A percentile compares a stretch with the other conserved stretches of the same genome.
phyloP scores from a whole-genome alignment of 179 eudicot genomes.

The Pouteria campechiana region DNA sequence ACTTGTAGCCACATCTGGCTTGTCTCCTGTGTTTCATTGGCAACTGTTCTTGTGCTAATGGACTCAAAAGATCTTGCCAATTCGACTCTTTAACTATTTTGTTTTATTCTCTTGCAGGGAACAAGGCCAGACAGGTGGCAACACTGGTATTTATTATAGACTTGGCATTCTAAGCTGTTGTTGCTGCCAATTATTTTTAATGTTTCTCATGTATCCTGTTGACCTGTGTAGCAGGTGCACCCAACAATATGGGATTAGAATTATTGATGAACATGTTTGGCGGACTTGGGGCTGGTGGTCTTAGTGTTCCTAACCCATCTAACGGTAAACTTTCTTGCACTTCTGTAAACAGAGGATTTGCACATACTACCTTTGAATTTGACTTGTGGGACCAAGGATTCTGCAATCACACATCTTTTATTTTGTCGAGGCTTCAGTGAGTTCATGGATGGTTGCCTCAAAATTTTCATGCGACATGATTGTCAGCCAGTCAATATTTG shows the following conservation, averaged over 20 bases:
- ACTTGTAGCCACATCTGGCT: neutral
- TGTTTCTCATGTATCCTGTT: too few relatives aligned
- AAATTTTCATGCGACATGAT: too few relatives aligned
- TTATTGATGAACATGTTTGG: slow-evolving; percentile 94
- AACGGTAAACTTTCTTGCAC: slow-evolving; percentile 33
- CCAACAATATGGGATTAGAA: slow-evolving; percentile 61
- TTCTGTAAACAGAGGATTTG: too few relatives aligned
- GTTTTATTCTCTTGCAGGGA: slow-evolving; percentile 18
- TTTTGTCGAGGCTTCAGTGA: too few relatives aligned
- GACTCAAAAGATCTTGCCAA: neutral
- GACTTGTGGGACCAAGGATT: too few relatives aligned
- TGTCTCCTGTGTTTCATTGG: neutral
- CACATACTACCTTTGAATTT: neutral
- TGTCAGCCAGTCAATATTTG: too few relatives aligned
- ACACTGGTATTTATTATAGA: slow-evolving; percentile 9
- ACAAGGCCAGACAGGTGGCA: slow-evolving; percentile 10
- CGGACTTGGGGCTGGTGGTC: slow-evolving; percentile 80
- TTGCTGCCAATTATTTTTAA: too few relatives aligned
- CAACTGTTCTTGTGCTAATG: neutral
- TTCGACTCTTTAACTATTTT: too few relatives aligned
- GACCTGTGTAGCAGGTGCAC: slow-evolving; percentile 44
- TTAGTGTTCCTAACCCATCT: slow-evolving; percentile 41
- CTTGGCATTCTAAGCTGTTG: too few relatives aligned
- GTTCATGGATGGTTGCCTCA: too few relatives aligned
- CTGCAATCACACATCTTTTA: too few relatives aligned